Percentiles rank a stretch among this genome's conserved stretches.
Conservation (phyloP, 495 filamentous ascomycete species). For the Wilcoxina mikolae region DNA sequence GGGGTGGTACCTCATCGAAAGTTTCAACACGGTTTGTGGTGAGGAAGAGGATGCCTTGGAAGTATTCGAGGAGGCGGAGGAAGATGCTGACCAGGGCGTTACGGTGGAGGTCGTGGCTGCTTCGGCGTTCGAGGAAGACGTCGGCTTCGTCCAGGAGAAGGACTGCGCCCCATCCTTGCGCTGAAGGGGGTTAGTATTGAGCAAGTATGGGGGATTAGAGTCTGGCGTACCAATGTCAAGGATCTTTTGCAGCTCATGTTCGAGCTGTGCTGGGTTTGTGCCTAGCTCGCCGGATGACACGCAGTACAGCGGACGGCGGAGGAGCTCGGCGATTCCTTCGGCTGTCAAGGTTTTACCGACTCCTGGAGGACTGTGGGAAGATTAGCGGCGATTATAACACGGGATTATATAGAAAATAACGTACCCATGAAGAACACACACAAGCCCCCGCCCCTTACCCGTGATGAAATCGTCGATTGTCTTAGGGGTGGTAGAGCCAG, state of each 20-base stretch:
- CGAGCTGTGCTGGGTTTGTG: slow-evolving; percentile 48
- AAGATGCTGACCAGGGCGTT: slow-evolving; percentile 36
- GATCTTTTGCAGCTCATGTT: slow-evolving; percentile 52
- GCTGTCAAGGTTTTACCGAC: slow-evolving; percentile 63
- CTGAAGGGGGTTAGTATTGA: not conserved
- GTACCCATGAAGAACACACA: slow-evolving; percentile 44
- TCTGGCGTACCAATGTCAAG: slow-evolving; percentile 41
- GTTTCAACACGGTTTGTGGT: slow-evolving; percentile 68
- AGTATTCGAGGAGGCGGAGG: slow-evolving; percentile 42
- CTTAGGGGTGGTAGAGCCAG: slow-evolving; percentile 48
- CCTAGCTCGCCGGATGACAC: slow-evolving; percentile 58
- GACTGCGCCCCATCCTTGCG: slow-evolving; percentile 55
- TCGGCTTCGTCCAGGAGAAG: slow-evolving; percentile 53
- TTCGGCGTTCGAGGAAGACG: slow-evolving; percentile 50
- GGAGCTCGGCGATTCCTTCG: slow-evolving; percentile 55
- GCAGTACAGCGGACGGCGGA: slow-evolving; percentile 55
- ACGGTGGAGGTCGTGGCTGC: slow-evolving; percentile 32
- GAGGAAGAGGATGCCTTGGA: slow-evolving; percentile 67
- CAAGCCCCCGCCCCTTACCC: slow-evolving; percentile 63
- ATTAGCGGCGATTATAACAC: too few relatives aligned
- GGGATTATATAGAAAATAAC: too few relatives aligned
- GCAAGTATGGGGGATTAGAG: not conserved
- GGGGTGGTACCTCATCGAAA: slow-evolving; percentile 33
- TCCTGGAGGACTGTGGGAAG: slow-evolving; percentile 57
- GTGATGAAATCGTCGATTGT: slow-evolving; percentile 76